Evolutionary conservation across 441 rosid species (phyloP).

Genomic region (Adansonia rubrostipa): DNA sequence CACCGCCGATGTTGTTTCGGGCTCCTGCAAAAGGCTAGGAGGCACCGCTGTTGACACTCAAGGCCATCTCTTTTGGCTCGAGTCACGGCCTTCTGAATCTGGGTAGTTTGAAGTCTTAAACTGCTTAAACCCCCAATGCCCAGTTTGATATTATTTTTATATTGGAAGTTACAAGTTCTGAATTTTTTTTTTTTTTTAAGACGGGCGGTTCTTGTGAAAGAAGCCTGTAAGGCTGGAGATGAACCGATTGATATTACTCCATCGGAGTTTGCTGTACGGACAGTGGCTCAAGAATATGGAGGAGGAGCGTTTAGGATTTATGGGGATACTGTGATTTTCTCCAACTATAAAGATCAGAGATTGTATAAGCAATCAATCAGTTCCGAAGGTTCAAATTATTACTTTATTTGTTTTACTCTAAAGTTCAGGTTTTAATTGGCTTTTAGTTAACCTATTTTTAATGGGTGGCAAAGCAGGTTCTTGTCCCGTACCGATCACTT

Average conservation of each 20-base stretch:
- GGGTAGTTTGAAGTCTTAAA: slow-evolving; percentile 47
- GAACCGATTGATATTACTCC: slow-evolving; percentile 76
- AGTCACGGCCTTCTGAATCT: slow-evolving; percentile 84
- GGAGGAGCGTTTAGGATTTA: slow-evolving; percentile 83
- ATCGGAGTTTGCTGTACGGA: slow-evolving; percentile 74
- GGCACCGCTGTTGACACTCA: slow-evolving; percentile 71
- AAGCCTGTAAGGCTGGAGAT: slow-evolving; percentile 56
- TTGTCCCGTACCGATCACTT: slow-evolving; percentile 69
- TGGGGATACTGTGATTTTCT: slow-evolving; percentile 65
- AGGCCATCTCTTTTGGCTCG: slow-evolving; percentile 85
- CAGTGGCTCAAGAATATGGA: slow-evolving; percentile 86
- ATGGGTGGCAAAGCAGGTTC: slow-evolving; percentile 41
- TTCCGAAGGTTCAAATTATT: slow-evolving; percentile 43
- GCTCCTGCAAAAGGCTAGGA: slow-evolving; percentile 78
- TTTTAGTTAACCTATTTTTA: background rate
- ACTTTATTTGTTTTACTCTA: background rate
- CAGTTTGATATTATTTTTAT: background rate
- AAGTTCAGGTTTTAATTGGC: background rate
- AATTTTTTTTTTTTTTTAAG: slow-evolving; percentile 34
- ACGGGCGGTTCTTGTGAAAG: slow-evolving; percentile 74
- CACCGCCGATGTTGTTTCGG: slow-evolving; percentile 86
- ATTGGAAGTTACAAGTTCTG: background rate
- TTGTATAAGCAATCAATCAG: slow-evolving; percentile 64
- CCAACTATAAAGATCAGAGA: slow-evolving; percentile 88
- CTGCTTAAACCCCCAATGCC: background rate